phyloP scores from a whole-genome alignment of 306 rosid genomes.

The Delonix regia region DNA sequence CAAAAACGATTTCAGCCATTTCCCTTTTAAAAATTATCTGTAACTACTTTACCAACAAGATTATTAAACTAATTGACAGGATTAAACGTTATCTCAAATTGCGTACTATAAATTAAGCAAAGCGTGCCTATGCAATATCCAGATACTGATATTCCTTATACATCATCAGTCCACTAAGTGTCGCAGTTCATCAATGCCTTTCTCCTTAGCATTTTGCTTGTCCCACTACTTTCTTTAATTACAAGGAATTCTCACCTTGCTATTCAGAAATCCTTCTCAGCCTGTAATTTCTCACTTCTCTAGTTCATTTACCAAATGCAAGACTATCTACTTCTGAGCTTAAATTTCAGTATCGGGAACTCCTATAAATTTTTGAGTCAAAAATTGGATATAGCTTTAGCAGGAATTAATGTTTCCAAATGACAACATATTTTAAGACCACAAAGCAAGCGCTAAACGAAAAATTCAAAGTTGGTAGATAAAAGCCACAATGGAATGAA shows the following conservation, averaged over 20 bases:
- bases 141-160: background rate
- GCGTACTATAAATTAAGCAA: background rate
- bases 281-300: background rate
- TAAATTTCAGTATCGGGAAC: background rate
- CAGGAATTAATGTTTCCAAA: background rate
- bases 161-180: background rate
- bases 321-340: background rate
- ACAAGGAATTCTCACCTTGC: too few relatives aligned
- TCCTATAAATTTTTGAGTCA: too few relatives aligned
- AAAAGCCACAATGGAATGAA: background rate
- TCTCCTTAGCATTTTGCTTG: too few relatives aligned
- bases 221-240: too few relatives aligned
- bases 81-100: background rate
- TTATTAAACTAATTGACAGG: background rate
- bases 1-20: background rate
- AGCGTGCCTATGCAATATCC: background rate
- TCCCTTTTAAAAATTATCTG: background rate
- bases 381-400: background rate
- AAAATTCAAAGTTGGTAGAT: background rate
- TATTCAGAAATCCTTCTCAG: too few relatives aligned
- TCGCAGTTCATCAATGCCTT: too few relatives aligned
- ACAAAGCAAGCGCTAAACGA: background rate
- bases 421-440: background rate
- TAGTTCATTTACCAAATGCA: constrained; percentile 3
- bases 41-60: background rate